Evolutionary conservation across 1,139 yeast genomes (phyloP).

Genomic region (Candida labiduridarum): DNA sequence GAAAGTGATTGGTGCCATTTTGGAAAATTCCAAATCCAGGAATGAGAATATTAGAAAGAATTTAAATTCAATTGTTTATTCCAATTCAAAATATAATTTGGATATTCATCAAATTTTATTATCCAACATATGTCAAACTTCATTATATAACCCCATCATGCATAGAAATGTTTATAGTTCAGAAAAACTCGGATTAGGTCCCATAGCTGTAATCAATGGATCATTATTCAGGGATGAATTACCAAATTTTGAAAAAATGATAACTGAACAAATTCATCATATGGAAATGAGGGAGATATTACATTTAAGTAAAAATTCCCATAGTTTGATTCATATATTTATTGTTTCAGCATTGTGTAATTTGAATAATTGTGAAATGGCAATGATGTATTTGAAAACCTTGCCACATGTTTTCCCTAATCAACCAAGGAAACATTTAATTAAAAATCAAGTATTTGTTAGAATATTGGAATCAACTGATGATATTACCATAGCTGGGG

Average conservation of each 20-base stretch:
- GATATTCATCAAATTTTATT: constrained; percentile 23
- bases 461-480: constrained; percentile 7
- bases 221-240: constrained; percentile 29
- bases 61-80: constrained; percentile 6
- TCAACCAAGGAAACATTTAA: not conserved
- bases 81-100: constrained; percentile 12
- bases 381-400: constrained; percentile 26
- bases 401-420: constrained; percentile 20
- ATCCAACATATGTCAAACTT: constrained; percentile 12
- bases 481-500: not conserved
- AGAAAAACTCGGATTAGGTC: constrained; percentile 16
- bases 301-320: constrained; percentile 19
- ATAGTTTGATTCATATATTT: constrained; percentile 28
- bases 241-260: constrained; percentile 30
- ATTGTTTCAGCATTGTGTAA: constrained; percentile 32
- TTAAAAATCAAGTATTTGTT: constrained; percentile 11
- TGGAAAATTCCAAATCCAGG: constrained; percentile 26
- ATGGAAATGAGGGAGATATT: constrained; percentile 6
- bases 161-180: constrained; percentile 31
- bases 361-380: constrained; percentile 26
- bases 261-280: constrained; percentile 14
- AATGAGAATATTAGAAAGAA: constrained; percentile 24
- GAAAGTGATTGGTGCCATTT: not conserved
- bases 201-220: constrained; percentile 29
- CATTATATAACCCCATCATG: constrained; percentile 29